A percentile compares a stretch with the other conserved stretches of the same genome.
Conservation (phyloP, 768 basidiomycete species). For the Panaeolus papilionaceus region DNA sequence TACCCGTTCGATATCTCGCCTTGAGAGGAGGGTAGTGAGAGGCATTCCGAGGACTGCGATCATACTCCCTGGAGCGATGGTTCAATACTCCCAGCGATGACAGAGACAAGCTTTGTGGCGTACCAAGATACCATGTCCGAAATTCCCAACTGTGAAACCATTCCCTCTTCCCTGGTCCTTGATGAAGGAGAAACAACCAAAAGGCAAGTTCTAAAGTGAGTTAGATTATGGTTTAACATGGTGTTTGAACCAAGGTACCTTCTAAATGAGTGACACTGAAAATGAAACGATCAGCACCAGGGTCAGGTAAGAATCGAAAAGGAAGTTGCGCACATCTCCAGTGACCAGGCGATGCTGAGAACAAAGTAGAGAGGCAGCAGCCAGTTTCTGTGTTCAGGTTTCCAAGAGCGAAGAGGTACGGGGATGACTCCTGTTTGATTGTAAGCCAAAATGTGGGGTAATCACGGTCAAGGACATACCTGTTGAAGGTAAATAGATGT, state of each 20-base stretch:
- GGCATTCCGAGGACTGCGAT: slow-evolving; percentile 76
- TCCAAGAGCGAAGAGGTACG: slow-evolving; percentile 60
- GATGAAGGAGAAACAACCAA: slow-evolving; percentile 84
- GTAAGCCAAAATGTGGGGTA: slow-evolving; percentile 15
- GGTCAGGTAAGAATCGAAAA: slow-evolving; percentile 15
- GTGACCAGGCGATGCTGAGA: slow-evolving; percentile 75
- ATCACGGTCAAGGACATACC: background rate
- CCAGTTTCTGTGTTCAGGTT: slow-evolving; percentile 49
- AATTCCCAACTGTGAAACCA: slow-evolving; percentile 89
- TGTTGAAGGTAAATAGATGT: background rate
- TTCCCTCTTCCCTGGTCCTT: slow-evolving; percentile 69
- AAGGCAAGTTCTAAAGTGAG: slow-evolving; percentile 67
- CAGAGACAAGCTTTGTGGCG: slow-evolving; percentile 23
- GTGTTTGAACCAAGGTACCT: slow-evolving; percentile 46
- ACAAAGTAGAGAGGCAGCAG: slow-evolving; percentile 75
- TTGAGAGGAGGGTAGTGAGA: slow-evolving; percentile 63
- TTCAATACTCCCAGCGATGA: slow-evolving; percentile 7
- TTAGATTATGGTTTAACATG: slow-evolving; percentile 4
- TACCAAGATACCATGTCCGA: slow-evolving; percentile 73
- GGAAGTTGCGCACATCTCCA: slow-evolving; percentile 67
- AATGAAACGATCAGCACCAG: slow-evolving; percentile 14
- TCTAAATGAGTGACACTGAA: slow-evolving; percentile 80
- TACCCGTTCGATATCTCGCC: slow-evolving; percentile 66
- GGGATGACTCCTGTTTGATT: slow-evolving; percentile 54
- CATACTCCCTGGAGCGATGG: slow-evolving; percentile 57